Percentiles rank a stretch among this genome's conserved stretches.
These are phyloP conservation scores for Durotheca rogersii DNA, from an alignment of 495 filamentous ascomycete genomes.

Conservation along the genomic window DNA sequence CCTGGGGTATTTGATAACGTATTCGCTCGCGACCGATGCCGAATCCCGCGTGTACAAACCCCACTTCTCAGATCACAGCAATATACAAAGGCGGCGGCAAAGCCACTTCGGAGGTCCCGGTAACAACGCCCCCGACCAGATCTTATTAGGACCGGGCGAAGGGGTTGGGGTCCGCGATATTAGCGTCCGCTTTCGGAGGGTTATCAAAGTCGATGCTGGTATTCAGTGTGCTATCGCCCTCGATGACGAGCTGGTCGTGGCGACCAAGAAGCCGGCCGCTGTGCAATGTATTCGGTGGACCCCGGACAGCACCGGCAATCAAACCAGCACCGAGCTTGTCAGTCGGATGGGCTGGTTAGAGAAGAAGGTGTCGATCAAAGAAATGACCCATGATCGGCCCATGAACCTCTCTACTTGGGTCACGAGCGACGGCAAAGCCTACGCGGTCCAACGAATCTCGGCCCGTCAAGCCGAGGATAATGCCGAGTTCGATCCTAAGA, in stretches of 20 bases:
- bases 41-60: slow-evolving; percentile 81
- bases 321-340: slow-evolving; percentile 88
- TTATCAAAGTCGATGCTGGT: slow-evolving; percentile 96
- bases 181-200: slow-evolving; percentile 91
- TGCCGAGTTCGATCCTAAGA: slow-evolving; percentile 51
- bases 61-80: slow-evolving; percentile 65
- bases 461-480: slow-evolving; percentile 23
- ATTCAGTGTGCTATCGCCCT: slow-evolving; percentile 84
- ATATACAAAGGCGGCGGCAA: slow-evolving; percentile 68
- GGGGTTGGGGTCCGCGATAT: slow-evolving; percentile 81
- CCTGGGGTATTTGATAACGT: slow-evolving; percentile 88
- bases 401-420: slow-evolving; percentile 98
- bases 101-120: slow-evolving; percentile 65
- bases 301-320: slow-evolving; percentile 73
- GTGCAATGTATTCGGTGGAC: slow-evolving; percentile 96
- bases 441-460: slow-evolving; percentile 76
- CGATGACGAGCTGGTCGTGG: slow-evolving; percentile 90
- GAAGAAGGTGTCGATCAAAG: slow-evolving; percentile 70
- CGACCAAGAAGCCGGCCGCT: slow-evolving; percentile 88
- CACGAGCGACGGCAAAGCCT: slow-evolving; percentile 84
- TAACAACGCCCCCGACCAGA: slow-evolving; percentile 52
- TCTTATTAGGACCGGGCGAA: slow-evolving; percentile 65
- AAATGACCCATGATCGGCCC: slow-evolving; percentile 94
- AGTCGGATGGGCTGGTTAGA: slow-evolving; percentile 82
- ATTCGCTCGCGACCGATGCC: slow-evolving; percentile 83